Conservation (phyloP, 129 eudicot genomes). For the Flaveria sonorensis region DNA sequence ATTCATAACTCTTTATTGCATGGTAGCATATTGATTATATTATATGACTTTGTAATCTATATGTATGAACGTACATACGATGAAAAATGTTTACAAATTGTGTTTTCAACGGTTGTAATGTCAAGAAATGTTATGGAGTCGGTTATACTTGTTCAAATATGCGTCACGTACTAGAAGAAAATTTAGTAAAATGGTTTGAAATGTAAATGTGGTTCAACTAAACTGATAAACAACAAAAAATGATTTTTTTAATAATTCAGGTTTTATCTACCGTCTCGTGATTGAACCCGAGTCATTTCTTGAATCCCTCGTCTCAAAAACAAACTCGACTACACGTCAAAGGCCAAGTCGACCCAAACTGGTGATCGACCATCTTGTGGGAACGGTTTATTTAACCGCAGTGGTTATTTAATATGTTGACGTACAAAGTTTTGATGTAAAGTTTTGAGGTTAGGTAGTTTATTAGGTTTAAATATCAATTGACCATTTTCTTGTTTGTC, state of each 20-base stretch:
- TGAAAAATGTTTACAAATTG: not conserved
- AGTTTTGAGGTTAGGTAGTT: not conserved
- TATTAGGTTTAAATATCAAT: not conserved
- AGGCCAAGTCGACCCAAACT: not conserved
- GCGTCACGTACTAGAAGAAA: too few species aligned
- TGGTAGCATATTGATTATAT: not conserved
- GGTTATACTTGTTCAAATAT: not conserved
- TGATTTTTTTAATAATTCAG: too few species aligned
- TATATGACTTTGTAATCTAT: not conserved
- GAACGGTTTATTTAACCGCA: not conserved
- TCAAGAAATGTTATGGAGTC: slow-evolving; percentile 6
- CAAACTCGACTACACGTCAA: not conserved
- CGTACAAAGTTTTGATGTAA: too few species aligned
- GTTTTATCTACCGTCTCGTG: not conserved
- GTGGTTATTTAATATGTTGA: too few species aligned
- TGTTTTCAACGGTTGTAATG: slow-evolving; percentile 5
- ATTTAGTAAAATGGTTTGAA: not conserved
- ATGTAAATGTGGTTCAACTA: not conserved
- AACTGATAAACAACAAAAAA: not conserved
- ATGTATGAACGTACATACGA: not conserved
- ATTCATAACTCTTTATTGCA: not conserved
- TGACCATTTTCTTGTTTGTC: not conserved
- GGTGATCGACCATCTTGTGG: not conserved
- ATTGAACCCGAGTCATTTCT: not conserved
- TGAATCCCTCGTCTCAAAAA: not conserved